Evolutionary conservation across 345 rosid genomes (phyloP).

Genomic region (Rhodomyrtus tomentosa): DNA sequence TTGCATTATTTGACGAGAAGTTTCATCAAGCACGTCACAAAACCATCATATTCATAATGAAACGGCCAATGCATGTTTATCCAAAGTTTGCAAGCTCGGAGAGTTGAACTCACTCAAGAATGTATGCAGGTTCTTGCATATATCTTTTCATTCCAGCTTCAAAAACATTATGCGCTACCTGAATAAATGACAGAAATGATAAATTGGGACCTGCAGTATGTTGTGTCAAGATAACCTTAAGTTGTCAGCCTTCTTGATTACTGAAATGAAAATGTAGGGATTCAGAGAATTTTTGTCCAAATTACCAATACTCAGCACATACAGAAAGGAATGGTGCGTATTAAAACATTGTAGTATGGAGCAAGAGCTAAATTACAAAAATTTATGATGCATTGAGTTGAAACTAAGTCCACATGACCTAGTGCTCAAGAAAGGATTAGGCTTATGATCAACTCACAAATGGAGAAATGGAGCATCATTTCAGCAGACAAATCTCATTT

Average conservation of each 20-base stretch:
- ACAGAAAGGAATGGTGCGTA: not conserved
- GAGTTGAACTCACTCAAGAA: slow-evolving; percentile 60
- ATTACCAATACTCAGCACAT: not conserved
- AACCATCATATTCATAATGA: not conserved
- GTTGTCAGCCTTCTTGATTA: not conserved
- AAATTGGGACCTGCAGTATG: not conserved
- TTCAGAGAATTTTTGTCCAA: not conserved
- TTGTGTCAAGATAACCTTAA: not conserved
- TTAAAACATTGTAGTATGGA: not conserved
- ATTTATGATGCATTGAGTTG: not conserved
- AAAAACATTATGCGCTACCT: slow-evolving; percentile 86
- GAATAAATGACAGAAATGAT: slow-evolving; percentile 15
- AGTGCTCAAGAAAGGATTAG: not conserved
- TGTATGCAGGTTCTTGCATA: slow-evolving; percentile 89
- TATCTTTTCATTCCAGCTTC: slow-evolving; percentile 86
- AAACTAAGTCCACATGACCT: not conserved
- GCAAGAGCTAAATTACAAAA: not conserved
- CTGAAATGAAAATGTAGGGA: not conserved
- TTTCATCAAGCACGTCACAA: not conserved
- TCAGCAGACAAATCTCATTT: not conserved
- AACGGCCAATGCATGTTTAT: not conserved
- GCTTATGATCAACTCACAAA: not conserved
- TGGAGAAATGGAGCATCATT: not conserved
- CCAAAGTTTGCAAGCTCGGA: not conserved
- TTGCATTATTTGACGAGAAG: not conserved